phyloP scores from a whole-genome alignment of 2,329 filamentous ascomycete genomes.

The Dactylellina parvicollis region DNA sequence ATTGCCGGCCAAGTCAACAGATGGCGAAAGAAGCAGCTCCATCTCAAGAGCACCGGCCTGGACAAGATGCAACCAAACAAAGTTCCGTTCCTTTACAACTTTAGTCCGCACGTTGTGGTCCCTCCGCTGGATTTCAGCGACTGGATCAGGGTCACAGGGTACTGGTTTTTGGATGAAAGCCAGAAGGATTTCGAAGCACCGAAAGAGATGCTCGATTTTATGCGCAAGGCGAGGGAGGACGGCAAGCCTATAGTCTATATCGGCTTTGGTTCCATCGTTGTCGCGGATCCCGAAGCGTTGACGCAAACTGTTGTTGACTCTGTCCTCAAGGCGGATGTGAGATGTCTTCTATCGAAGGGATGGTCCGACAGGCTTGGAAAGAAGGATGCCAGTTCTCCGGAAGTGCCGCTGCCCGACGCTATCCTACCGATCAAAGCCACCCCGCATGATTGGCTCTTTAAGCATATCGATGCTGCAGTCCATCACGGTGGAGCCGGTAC shows the following conservation, averaged over 20 bases:
- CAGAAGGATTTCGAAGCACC: slow-evolving; percentile 75
- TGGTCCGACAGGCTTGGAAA: slow-evolving; percentile 87
- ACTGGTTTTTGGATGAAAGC: slow-evolving; percentile 93
- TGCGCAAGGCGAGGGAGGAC: slow-evolving; percentile 80
- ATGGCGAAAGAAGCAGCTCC: slow-evolving; percentile 85
- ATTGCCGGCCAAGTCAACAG: slow-evolving; percentile 90
- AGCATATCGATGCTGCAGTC: slow-evolving; percentile 89
- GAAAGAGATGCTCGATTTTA: slow-evolving; percentile 79
- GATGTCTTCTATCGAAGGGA: slow-evolving; percentile 93
- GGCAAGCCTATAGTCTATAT: slow-evolving; percentile 94
- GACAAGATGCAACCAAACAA: slow-evolving; percentile 96
- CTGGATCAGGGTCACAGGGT: slow-evolving; percentile 96
- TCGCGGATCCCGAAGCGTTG: slow-evolving; percentile 85
- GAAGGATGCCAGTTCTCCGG: slow-evolving; percentile 69
- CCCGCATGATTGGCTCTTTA: slow-evolving; percentile 96
- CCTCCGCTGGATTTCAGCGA: slow-evolving; percentile 95
- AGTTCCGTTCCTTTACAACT: slow-evolving; percentile 98
- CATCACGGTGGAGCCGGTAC: slow-evolving; percentile 96
- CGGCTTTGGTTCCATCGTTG: slow-evolving; percentile 95
- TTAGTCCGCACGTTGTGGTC: slow-evolving; percentile 90
- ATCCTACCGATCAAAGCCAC: slow-evolving; percentile 89
- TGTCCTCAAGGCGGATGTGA: slow-evolving; percentile 87
- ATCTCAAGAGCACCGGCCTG: slow-evolving; percentile 80
- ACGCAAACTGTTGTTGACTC: slow-evolving; percentile 93
- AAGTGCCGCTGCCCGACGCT: slow-evolving; percentile 77